Percentiles rank a stretch among this genome's conserved stretches.
Conservation (phyloP, 768 basidiomycete genomes). For the Boletus rubescentipes region DNA sequence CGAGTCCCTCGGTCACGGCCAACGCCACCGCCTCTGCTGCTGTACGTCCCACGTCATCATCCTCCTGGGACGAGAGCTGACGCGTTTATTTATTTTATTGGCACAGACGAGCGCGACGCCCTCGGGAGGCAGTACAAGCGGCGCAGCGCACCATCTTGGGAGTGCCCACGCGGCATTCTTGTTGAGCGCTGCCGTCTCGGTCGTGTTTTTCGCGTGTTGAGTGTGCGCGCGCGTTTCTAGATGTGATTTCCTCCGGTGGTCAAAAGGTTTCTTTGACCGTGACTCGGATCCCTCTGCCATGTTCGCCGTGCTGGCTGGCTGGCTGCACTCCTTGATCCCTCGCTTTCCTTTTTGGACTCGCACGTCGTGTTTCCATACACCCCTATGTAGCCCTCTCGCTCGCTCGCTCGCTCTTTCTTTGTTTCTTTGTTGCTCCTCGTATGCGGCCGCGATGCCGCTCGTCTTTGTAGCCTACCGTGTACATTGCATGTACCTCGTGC, state of each 20-base stretch:
- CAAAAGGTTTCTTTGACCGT: no score
- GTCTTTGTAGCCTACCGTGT: neutral
- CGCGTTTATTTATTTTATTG: no score
- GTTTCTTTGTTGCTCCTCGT: neutral
- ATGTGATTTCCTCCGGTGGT: no score
- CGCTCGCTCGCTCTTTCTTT: no score
- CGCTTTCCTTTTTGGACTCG: neutral
- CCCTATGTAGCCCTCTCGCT: conserved; percentile 1
- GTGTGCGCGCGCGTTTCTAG: no score
- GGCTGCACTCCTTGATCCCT: neutral
- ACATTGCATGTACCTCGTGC: neutral
- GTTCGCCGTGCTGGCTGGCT: no score
- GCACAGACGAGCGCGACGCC: no score
- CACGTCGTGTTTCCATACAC: neutral
- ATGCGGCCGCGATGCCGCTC: neutral
- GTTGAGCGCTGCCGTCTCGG: conserved; percentile 2
- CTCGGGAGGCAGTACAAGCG: neutral
- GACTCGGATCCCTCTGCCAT: no score
- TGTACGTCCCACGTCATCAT: neutral
- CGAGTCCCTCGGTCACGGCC: no score
- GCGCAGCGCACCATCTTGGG: conserved; percentile 11
- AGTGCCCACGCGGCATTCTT: conserved; percentile 5
- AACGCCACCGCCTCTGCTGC: no score
- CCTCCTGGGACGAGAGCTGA: no score
- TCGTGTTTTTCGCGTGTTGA: conserved; percentile 2